Conservation (phyloP, 495 filamentous ascomycete genomes). For the Podospora pseudopauciseta region DNA sequence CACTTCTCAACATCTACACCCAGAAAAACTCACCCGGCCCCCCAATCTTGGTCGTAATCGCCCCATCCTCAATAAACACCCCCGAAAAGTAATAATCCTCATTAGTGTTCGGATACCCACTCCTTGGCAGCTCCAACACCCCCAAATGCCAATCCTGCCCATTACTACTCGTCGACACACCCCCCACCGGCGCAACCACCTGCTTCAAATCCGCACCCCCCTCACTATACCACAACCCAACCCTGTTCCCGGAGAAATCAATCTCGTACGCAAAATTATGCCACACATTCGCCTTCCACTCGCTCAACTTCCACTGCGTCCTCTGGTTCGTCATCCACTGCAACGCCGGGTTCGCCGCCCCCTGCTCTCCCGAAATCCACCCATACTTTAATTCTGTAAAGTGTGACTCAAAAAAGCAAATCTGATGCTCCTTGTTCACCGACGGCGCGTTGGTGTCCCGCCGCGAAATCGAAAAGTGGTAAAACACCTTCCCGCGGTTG, state of each 20-base stretch:
- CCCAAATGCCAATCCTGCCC: constrained; percentile 74
- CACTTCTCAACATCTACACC: too few species aligned
- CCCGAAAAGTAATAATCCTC: constrained; percentile 74
- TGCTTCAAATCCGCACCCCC: constrained; percentile 54
- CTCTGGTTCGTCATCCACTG: constrained; percentile 45
- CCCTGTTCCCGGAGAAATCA: constrained; percentile 54
- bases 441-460: constrained; percentile 56
- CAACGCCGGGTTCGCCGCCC: constrained; percentile 48
- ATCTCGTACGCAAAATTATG: constrained; percentile 70
- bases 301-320: constrained; percentile 39
- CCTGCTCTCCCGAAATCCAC: constrained; percentile 57
- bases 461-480: constrained; percentile 66
- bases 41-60: constrained; percentile 56
- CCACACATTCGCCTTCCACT: constrained; percentile 57
- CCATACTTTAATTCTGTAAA: constrained; percentile 76
- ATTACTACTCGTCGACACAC: constrained; percentile 58
- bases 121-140: constrained; percentile 61
- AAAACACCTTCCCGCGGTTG: constrained; percentile 59
- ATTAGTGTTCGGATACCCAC: constrained; percentile 46
- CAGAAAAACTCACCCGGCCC: constrained; percentile 34
- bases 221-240: constrained; percentile 68
- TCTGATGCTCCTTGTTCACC: constrained; percentile 64
- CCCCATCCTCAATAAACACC: constrained; percentile 63
- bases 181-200: constrained; percentile 52
- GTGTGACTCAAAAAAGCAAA: constrained; percentile 71